Base-by-base conservation (phyloP, 306 rosid genomes). In the Mucuna pruriens region DNA sequence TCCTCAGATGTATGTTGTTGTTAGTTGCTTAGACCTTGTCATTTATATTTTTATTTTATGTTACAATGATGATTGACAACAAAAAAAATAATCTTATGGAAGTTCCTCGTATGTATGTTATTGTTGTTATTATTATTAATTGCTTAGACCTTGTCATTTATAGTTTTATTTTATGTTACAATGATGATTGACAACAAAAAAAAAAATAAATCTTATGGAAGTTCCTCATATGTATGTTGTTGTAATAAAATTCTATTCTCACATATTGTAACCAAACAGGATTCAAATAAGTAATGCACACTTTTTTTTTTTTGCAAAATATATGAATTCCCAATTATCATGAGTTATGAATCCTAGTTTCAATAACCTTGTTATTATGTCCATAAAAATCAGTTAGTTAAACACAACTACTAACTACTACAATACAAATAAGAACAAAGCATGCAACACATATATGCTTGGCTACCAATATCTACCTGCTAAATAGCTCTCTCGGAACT, bases 91-190 rank as follows among this genome's bases (percentile, higher is more conserved):
- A 70, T 29, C n/a, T 36, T 39, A 33, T 71, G 61, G 33, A 13
- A 48, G 75, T 77, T 77, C 7, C 61, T 45, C 23, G 25, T 7
- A 76, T 40, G 69, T 26, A 83, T 61, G n/a, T n/a, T n/a, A n/a
- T n/a, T n/a, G n/a, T n/a, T n/a, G n/a, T n/a, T n/a, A n/a, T n/a
- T n/a, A n/a, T n/a, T n/a, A n/a, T n/a, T n/a, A n/a, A n/a, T n/a
- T n/a, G n/a, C n/a, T n/a, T n/a, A n/a, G n/a, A n/a, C n/a, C n/a
- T n/a, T n/a, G n/a, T 82, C 9, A 17, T 42, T 69, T n/a, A n/a
- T n/a, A n/a, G n/a, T n/a, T n/a, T n/a, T n/a, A n/a, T n/a, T n/a
- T 72, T 5, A 48, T 5, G 16, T 1, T 16, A 64, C 23, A n/a
- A n/a, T n/a, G n/a, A n/a, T n/a, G n/a, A n/a, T n/a, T n/a, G n/a